Evolutionary conservation across 305 asterid genomes (phyloP), one percentile per base, ranked within the genome.

Genomic region (Fraxinus baroniana): DNA sequence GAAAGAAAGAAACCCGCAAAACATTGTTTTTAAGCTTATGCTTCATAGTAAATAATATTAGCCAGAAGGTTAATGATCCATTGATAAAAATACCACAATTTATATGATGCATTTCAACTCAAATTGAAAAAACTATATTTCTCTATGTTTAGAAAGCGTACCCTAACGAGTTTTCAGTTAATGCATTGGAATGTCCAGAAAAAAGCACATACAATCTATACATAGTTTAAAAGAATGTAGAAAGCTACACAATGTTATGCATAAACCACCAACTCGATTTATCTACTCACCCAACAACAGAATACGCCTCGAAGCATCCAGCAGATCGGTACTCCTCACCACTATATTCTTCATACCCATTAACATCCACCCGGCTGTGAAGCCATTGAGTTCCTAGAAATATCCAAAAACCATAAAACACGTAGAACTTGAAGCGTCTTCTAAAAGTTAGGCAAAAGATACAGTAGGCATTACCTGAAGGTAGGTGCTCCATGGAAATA

Each of bases 291-390:
- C 89, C 93, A 22, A 91, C 79, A 83, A 96, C 93, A 72, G 94
- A 87, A 86, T 93, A 96, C 85, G 92, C 98, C 91, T 96, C 99
- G 0, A 91, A 84, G 86, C 97, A 94, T 57, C 99, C 99, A 87
- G 98, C 96, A 28, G 99, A 93, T 62, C 96, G 93, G 84, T 91
- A 89, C 83, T 96, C 99, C 77, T 87, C 57, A 52, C 98, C 94
- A 86, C 97, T 92, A 86, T 96, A 96, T 81, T 96, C 99, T 87
- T 96, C 99, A 75, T 96, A 96, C 28, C 98, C 98, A 57, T 86
- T 81, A 20, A 90, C 82, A 80, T 93, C 98, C 66, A 93, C 91
- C 81, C 95, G 91, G 78, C 98, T 90, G 72, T 94, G 97, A 87
- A 95, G 98, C 99, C 99, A 95, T 85, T 94, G 99, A 79, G 92